Percentiles rank a stretch among this genome's conserved stretches.
Conservation (phyloP, 2,329 filamentous ascomycete genomes). For the Aspergillus neoniger region DNA sequence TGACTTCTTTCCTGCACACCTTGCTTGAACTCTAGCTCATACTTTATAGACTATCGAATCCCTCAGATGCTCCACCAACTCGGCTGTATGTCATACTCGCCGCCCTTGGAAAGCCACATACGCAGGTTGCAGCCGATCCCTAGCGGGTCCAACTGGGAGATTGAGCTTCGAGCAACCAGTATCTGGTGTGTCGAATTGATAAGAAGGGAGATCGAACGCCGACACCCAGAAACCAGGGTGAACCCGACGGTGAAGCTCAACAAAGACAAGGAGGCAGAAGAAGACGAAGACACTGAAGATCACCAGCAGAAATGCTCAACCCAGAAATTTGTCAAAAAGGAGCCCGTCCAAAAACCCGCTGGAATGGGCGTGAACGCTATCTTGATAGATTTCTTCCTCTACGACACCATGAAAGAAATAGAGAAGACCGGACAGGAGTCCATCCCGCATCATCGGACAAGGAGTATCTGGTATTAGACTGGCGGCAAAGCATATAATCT, state of each 20-base stretch:
- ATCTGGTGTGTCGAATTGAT: constrained; percentile 97
- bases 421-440: constrained; percentile 60
- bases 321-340: constrained; percentile 24
- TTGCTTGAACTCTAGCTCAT: background rate
- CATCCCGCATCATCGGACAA: constrained; percentile 82
- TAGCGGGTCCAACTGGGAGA: constrained; percentile 74
- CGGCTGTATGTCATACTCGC: constrained; percentile 81
- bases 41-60: constrained; percentile 75
- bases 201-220: constrained; percentile 71
- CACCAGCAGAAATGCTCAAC: constrained; percentile 13
- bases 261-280: constrained; percentile 1
- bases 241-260: background rate
- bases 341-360: constrained; percentile 10
- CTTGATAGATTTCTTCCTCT: constrained; percentile 94
- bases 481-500: background rate
- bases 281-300: constrained; percentile 13
- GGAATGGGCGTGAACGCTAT: constrained; percentile 71
- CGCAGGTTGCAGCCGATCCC: constrained; percentile 65
- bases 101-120: constrained; percentile 72
- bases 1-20: background rate
- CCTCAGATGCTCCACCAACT: constrained; percentile 88
- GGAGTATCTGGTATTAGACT: constrained; percentile 86
- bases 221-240: constrained; percentile 66
- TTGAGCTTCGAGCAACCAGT: constrained; percentile 87
- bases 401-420: constrained; percentile 87